Evolutionary conservation across 176 grass and related monocot genomes (phyloP).

Genomic region (Oryza glumipatula): DNA sequence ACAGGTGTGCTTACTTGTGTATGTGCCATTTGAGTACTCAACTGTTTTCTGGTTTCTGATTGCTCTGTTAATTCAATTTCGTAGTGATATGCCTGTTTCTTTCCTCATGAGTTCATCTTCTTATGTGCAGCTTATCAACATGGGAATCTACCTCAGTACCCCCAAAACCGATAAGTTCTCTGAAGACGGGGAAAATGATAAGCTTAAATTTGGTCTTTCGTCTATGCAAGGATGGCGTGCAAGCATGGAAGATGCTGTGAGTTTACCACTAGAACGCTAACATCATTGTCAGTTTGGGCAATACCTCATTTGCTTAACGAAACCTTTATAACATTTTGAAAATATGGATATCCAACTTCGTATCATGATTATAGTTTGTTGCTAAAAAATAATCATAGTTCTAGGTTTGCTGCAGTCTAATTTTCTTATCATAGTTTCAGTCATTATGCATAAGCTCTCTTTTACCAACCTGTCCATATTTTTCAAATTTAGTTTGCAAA

Average conservation of each 20-base stretch:
- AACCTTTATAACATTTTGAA: conserved; percentile 19
- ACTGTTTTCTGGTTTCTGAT: conserved; percentile 32
- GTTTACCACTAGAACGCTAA: conserved; percentile 42
- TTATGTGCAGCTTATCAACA: conserved; percentile 39
- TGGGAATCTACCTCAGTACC: conserved; percentile 94
- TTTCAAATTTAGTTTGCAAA: neutral
- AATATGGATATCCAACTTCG: neutral
- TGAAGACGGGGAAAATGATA: conserved; percentile 73
- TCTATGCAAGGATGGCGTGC: conserved; percentile 99
- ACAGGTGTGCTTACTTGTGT: neutral
- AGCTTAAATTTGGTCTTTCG: conserved; percentile 82
- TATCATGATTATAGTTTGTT: neutral
- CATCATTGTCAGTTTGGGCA: conserved; percentile 24
- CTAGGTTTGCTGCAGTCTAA: neutral
- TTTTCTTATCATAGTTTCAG: neutral
- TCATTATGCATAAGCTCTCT: conserved; percentile 5
- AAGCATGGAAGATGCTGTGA: conserved; percentile 98
- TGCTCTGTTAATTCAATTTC: conserved; percentile 37
- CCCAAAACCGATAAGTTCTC: conserved; percentile 91
- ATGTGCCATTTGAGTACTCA: neutral
- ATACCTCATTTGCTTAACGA: conserved; percentile 20
- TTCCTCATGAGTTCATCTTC: conserved; percentile 8
- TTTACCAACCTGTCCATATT: conserved; percentile 15
- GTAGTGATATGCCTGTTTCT: neutral
- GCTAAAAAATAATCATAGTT: conserved; percentile 6